Evolutionary conservation across 345 rosid species (phyloP), one percentile per base, ranked within the genome.

Genomic region (Corchorus olitorius): DNA sequence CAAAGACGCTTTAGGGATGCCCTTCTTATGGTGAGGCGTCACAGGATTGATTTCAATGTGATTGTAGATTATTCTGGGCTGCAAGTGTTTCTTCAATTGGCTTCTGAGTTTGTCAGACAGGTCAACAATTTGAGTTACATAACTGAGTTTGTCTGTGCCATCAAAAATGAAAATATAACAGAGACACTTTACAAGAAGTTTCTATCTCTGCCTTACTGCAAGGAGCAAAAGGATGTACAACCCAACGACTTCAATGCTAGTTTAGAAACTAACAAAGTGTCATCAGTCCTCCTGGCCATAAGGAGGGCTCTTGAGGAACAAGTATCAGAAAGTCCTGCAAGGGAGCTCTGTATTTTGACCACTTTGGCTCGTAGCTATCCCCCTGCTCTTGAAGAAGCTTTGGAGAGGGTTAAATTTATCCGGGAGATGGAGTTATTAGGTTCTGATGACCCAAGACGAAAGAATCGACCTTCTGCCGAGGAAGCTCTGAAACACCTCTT

Each of bases 331-430:
- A 96, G 91, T 81, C 92, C 99, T 49, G 87, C 91, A 54, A 88
- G 97, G 86, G 99, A 93, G 83, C 95, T 93, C 75, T 96, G 98
- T 87, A 91, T 93, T 86, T 74, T 96, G 83, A 93, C 99, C 39
- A 94, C 99, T 64, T 85, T 93, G 55, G 99, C 99, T 60, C 91
- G 93, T 59, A 91, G 93, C 81, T 92, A 93, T 53, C 99, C 97
- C 70, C 98, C 99, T 73, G 92, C 93, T 48, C 89, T 96, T 54
- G 92, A 89, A 83, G 95, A 89, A 79, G 93, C 97, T 82, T 86
- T 96, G 73, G 78, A 86, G 88, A 92, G 99, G 88, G 82, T 96
- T 81, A 96, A 92, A 86, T 81, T 74, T 77, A 90, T 92, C 74
- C 98, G 98, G 77, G 98, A 92, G 79, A 83, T 85, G 90, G 99